Percentiles rank a stretch among this genome's conserved stretches.
Conservation (phyloP, 768 basidiomycete species). For the Xanthoconium stramineum region DNA sequence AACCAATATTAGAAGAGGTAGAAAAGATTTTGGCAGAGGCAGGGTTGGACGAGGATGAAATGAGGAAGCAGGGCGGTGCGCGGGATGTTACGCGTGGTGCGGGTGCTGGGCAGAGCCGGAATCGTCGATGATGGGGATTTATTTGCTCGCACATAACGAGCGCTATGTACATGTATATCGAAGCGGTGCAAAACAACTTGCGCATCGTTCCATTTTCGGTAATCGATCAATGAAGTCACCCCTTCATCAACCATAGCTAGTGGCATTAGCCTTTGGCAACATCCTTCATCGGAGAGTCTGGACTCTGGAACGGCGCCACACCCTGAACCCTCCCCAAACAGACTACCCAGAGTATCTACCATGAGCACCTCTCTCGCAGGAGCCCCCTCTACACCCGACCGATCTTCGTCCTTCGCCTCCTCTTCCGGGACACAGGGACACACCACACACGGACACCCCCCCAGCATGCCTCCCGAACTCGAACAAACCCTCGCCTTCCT, state of each 20-base stretch:
- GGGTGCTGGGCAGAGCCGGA: conserved; percentile 42
- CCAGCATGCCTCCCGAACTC: conserved; percentile 66
- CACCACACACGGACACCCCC: conserved; percentile 12
- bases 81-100: conserved; percentile 34
- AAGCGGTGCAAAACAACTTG: background rate
- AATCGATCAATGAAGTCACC: too few species aligned
- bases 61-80: conserved; percentile 51
- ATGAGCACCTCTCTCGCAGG: conserved; percentile 15
- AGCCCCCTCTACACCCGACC: conserved; percentile 2
- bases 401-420: conserved; percentile 4
- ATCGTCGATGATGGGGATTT: background rate
- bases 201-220: background rate
- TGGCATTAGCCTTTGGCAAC: too few species aligned
- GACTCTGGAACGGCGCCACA: background rate
- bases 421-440: conserved; percentile 16
- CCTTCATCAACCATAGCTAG: too few species aligned
- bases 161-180: background rate
- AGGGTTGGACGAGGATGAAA: conserved; percentile 81
- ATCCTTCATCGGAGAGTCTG: too few species aligned
- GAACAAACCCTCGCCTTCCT: conserved; percentile 75
- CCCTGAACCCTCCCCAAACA: conserved; percentile 16
- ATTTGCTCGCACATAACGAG: too few species aligned
- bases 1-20: conserved; percentile 78
- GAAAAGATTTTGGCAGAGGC: conserved; percentile 82
- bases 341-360: conserved; percentile 5